phyloP scores from a whole-genome alignment of 441 rosid species.

The Aleurites moluccanus region DNA sequence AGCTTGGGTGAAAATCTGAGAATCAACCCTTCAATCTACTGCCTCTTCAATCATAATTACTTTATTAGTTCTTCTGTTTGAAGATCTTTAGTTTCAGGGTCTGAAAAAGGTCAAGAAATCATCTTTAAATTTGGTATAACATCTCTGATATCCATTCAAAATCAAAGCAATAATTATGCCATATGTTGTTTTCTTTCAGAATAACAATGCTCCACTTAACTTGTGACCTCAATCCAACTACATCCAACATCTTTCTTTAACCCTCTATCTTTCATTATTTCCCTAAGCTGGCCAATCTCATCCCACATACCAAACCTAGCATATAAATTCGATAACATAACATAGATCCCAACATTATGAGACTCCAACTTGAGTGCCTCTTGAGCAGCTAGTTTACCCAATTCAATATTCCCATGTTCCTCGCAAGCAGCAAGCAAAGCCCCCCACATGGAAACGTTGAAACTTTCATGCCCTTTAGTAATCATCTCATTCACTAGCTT shows the following conservation, averaged over 20 bases:
- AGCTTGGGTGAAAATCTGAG: not conserved
- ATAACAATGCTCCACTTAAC: constrained; percentile 14
- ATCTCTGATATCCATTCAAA: not conserved
- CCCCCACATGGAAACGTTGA: constrained; percentile 52
- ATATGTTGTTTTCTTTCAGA: not conserved
- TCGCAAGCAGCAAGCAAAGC: constrained; percentile 48
- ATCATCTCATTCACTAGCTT: constrained; percentile 44
- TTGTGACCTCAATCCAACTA: constrained; percentile 49
- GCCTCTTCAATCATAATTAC: too few relatives aligned
- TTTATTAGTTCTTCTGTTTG: not conserved
- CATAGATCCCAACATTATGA: constrained; percentile 43
- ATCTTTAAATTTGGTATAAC: not conserved
- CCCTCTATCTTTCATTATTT: constrained; percentile 35
- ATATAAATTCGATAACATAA: constrained; percentile 50
- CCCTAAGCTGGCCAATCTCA: constrained; percentile 46
- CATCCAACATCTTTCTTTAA: constrained; percentile 49
- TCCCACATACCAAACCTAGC: constrained; percentile 54
- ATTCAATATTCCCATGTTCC: constrained; percentile 40
- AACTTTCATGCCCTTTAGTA: constrained; percentile 26
- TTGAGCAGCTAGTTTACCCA: constrained; percentile 51
- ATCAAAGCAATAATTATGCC: not conserved
- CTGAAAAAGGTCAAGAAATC: not conserved
- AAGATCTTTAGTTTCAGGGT: not conserved
- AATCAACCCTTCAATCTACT: not conserved
- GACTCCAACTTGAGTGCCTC: constrained; percentile 56